Evolutionary conservation across 1,284 basidiomycete species (phyloP).

Genomic region (Xerocomus cyaneibrunnescens): DNA sequence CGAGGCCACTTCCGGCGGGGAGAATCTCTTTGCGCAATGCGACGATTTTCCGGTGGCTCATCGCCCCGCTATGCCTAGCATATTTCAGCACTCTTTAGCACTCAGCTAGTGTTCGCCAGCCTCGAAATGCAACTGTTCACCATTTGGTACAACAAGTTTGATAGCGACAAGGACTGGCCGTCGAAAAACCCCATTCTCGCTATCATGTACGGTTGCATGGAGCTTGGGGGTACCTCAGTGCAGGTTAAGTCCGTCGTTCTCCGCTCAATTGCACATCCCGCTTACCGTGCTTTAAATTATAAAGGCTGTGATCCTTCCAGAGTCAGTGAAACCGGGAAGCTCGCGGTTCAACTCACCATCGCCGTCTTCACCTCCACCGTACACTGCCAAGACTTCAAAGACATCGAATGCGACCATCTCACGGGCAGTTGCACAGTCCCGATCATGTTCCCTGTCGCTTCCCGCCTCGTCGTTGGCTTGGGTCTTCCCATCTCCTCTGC

Average conservation of each 20-base stretch:
- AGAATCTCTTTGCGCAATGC: conserved; percentile 37
- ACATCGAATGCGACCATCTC: conserved; percentile 36
- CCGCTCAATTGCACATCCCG: neutral
- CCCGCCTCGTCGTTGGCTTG: conserved; percentile 27
- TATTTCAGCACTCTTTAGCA: conserved; percentile 36
- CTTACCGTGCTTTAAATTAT: neutral
- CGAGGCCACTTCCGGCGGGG: conserved; percentile 41
- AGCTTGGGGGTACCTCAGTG: conserved; percentile 42
- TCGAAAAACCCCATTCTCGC: conserved; percentile 40
- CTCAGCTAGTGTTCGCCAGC: conserved; percentile 33
- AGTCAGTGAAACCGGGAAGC: conserved; percentile 24
- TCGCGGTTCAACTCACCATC: conserved; percentile 30
- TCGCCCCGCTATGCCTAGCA: conserved; percentile 36
- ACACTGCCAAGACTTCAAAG: conserved; percentile 44
- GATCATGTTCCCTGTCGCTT: conserved; percentile 34
- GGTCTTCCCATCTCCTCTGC: conserved; percentile 23
- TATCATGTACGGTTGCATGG: conserved; percentile 38
- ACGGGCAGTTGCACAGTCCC: conserved; percentile 39
- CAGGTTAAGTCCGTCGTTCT: conserved; percentile 28
- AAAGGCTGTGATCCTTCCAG: conserved; percentile 16
- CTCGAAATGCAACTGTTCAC: conserved; percentile 33
- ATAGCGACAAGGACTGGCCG: conserved; percentile 39
- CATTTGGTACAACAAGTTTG: conserved; percentile 39
- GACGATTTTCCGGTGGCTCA: conserved; percentile 38
- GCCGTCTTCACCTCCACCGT: conserved; percentile 37